Evolutionary conservation across 768 basidiomycete species (phyloP).

Genomic region (Tulasnella sp.): DNA sequence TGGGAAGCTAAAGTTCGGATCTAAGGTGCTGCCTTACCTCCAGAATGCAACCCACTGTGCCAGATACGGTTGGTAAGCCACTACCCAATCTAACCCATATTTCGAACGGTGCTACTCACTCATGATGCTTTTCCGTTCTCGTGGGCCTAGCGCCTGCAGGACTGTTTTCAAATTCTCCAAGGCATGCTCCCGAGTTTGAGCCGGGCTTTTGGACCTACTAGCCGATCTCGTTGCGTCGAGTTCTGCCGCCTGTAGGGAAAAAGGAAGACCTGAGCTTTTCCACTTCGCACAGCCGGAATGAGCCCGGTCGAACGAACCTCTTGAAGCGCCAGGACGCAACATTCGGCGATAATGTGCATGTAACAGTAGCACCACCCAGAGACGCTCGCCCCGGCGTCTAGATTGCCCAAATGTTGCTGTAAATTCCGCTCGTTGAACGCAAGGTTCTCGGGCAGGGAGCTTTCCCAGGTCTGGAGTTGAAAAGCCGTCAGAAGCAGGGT

Average conservation of each 20-base stretch:
- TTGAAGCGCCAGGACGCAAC: slow-evolving; percentile 59
- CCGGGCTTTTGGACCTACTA: background rate
- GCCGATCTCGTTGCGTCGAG: slow-evolving; percentile 9
- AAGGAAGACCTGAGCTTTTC: background rate
- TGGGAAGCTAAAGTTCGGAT: background rate
- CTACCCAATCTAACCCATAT: slow-evolving; percentile 32
- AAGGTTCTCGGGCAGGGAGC: slow-evolving; percentile 64
- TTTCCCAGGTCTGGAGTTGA: slow-evolving; percentile 55
- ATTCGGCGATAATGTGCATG: slow-evolving; percentile 70
- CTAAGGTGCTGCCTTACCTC: slow-evolving; percentile 2
- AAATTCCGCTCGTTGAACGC: slow-evolving; percentile 67
- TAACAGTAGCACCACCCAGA: slow-evolving; percentile 75
- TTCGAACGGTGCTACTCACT: slow-evolving; percentile 32
- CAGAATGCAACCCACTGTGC: slow-evolving; percentile 11
- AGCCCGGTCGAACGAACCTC: slow-evolving; percentile 37
- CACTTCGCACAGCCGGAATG: no score
- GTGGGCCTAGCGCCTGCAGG: slow-evolving; percentile 41
- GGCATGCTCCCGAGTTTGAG: slow-evolving; percentile 37
- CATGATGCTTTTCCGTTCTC: slow-evolving; percentile 45
- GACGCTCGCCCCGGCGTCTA: slow-evolving; percentile 67
- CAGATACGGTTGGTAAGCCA: background rate
- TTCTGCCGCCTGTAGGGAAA: slow-evolving; percentile 11
- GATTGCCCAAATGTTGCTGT: slow-evolving; percentile 65
- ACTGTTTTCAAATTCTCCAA: slow-evolving; percentile 42
- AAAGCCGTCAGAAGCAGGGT: slow-evolving; percentile 10